These are phyloP conservation scores for Xylogone sp. DNA, from an alignment of 2,329 filamentous ascomycete species.

Conservation along the genomic window DNA sequence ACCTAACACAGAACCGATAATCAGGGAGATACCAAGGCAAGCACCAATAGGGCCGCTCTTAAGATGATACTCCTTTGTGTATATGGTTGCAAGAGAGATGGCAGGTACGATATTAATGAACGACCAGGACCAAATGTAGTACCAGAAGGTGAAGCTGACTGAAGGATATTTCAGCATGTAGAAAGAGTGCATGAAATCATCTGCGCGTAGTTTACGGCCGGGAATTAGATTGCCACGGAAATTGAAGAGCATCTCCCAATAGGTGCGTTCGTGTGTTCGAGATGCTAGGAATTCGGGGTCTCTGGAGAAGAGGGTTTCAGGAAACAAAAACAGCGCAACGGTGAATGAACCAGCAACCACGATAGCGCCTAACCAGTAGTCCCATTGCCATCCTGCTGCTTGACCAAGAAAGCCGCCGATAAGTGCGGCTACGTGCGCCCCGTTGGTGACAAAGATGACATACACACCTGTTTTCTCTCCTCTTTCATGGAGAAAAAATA, in stretches of 20 bases:
- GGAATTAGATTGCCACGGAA: conserved; percentile 22
- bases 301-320: conserved; percentile 26
- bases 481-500: conserved; percentile 27
- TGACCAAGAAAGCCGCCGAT: conserved; percentile 24
- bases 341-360: conserved; percentile 17
- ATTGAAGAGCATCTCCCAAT: conserved; percentile 20
- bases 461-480: conserved; percentile 27
- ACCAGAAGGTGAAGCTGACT: conserved; percentile 23
- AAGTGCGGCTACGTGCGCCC: conserved; percentile 24
- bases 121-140: conserved; percentile 25
- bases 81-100: conserved; percentile 20
- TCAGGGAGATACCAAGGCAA: conserved; percentile 20
- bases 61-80: conserved; percentile 21
- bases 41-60: conserved; percentile 21
- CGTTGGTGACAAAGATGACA: conserved; percentile 25
- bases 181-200: conserved; percentile 24
- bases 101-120: conserved; percentile 26
- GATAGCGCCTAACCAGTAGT: conserved; percentile 25
- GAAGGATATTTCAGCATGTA: conserved; percentile 24
- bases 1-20: conserved; percentile 21
- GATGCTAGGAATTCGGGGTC: conserved; percentile 18
- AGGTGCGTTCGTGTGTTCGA: conserved; percentile 18
- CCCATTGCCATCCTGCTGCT: conserved; percentile 25
- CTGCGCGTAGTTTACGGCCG: conserved; percentile 16
- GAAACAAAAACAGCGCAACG: conserved; percentile 25